phyloP scores from a whole-genome alignment of 176 grass and related monocot genomes.

The Oryza meridionalis region DNA sequence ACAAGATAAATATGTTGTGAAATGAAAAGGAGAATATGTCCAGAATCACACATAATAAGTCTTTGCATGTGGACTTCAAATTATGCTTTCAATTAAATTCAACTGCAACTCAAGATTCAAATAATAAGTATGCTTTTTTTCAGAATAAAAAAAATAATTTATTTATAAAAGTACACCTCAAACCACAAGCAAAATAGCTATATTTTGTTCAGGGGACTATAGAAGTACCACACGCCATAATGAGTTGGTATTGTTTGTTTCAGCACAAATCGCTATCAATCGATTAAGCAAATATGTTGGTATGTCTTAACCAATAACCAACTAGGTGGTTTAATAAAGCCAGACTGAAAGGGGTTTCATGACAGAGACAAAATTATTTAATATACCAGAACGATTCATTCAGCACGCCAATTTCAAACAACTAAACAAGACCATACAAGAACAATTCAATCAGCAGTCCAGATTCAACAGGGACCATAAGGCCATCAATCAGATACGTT shows the following conservation, averaged over 20 bases:
- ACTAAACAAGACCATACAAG: neutral
- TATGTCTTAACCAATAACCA: neutral
- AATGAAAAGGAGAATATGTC: neutral
- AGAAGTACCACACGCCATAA: neutral
- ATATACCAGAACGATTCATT: constrained; percentile 11
- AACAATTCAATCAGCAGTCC: neutral
- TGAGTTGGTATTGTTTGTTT: neutral
- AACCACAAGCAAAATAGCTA: neutral
- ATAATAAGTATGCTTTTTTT: neutral
- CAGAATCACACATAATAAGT: neutral
- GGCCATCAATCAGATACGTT: neutral
- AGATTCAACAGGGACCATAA: neutral
- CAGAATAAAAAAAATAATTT: neutral
- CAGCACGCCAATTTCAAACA: neutral
- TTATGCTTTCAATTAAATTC: neutral
- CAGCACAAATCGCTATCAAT: neutral
- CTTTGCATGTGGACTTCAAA: neutral
- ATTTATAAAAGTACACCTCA: neutral
- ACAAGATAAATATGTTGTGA: neutral
- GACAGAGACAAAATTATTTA: neutral
- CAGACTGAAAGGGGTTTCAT: neutral
- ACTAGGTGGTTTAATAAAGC: constrained; percentile 4
- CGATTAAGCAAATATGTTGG: neutral
- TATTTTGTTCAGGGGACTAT: neutral
- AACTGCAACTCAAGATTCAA: neutral